phyloP scores from a whole-genome alignment of 306 rosid genomes.

The Malus fusca region DNA sequence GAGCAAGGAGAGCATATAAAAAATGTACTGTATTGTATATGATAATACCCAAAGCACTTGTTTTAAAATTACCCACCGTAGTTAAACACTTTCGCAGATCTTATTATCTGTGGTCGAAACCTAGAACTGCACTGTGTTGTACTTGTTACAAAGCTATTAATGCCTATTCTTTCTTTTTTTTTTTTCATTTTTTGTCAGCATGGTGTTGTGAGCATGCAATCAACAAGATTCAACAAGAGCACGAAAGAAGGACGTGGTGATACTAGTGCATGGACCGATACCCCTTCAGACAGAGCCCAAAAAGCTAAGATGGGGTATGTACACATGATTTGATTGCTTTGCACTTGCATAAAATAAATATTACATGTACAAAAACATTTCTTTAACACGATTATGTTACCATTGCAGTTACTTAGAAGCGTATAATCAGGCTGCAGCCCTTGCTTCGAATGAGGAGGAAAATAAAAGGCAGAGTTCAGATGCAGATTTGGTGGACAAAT shows the following conservation, averaged over 20 bases:
- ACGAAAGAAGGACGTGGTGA: conserved; percentile 88
- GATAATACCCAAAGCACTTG: neutral
- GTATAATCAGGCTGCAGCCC: conserved; percentile 68
- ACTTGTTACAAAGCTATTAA: neutral
- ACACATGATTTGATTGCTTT: conserved; percentile 11
- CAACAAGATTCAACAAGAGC: conserved; percentile 56
- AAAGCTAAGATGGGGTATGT: conserved; percentile 83
- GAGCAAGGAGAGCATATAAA: neutral
- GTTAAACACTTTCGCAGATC: too few species aligned
- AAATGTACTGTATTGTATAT: neutral
- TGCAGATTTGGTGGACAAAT: conserved; percentile 82
- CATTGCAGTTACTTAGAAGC: conserved; percentile 81
- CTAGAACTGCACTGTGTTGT: neutral
- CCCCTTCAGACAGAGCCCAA: conserved; percentile 79
- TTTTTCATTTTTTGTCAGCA: conserved; percentile 36
- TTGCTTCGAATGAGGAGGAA: conserved; percentile 63
- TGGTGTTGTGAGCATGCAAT: conserved; percentile 49
- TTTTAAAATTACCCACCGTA: too few species aligned
- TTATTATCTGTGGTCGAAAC: too few species aligned
- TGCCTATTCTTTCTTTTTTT: neutral
- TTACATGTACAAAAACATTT: neutral
- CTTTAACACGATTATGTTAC: conserved; percentile 11
- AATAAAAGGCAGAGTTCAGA: conserved; percentile 44
- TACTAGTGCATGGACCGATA: conserved; percentile 86
- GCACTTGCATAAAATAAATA: neutral